Evolutionary conservation across 371 early-diverging fungal genomes (phyloP), one percentile per base, ranked within the genome.

Genomic region (Mucor sp.): DNA sequence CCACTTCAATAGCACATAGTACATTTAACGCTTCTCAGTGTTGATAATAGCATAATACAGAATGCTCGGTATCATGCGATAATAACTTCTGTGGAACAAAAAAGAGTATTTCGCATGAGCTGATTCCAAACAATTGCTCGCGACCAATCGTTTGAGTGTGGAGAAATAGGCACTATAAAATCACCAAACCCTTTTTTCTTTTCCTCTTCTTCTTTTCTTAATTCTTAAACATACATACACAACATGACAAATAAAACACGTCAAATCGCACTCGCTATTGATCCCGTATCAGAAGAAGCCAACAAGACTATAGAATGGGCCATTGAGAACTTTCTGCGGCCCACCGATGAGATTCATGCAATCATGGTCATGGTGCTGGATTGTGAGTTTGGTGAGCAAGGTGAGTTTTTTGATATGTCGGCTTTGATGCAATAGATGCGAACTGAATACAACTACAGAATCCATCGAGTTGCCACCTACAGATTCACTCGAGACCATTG

Each of bases 301-400:
- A 25, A 32, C 7, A 75, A 79, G 28, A 82, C 77, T 11, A 64
- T 83, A n/a, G 63, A 75, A 33, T 85, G 85, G 85, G 67, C 79
- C 5, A 71, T 68, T 21, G 75, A 72, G 0, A 79, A 85, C 67
- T 74, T 85, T 35, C 58, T 85, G 17, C 65, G 73, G 23, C 57
- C 69, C 9, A 62, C 69, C 9, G 85, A 85, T 66, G 68, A 71
- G n/a, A 70, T 85, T 17, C 74, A 78, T 58, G 64, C 82, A 47
- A 67, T 83, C 11, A 76, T 72, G 58, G 77, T 77, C 1, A 53
- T 78, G n/a, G 73, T 68, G 9, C 37, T 82, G 39, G 82, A 83
- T 41, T 60, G 69, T 12, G 85, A 85, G 30, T 72, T 81, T 27
- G 78, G 71, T 33, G 74, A 75, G 11, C 66, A 67, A 57, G 81